Percentiles rank a stretch among this genome's conserved stretches.
phyloP scores from a whole-genome alignment of 1,139 yeast genomes.

The Geotrichum restrictum region DNA sequence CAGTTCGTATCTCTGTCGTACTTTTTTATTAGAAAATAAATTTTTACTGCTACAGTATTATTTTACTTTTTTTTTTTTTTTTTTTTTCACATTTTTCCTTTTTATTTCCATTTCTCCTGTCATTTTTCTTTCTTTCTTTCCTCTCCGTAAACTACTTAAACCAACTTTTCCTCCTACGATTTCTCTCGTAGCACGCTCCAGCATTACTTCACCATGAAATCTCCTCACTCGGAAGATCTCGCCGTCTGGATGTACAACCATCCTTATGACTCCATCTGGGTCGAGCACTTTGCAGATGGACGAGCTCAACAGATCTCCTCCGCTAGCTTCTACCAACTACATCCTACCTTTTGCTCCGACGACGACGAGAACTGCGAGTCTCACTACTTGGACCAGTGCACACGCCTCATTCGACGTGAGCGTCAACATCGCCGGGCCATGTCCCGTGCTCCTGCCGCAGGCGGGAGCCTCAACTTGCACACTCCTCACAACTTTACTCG shows the following conservation, averaged over 20 bases:
- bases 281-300: conserved; percentile 15
- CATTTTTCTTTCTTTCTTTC: not conserved
- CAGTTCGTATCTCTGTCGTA: not conserved
- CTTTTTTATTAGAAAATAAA: not conserved
- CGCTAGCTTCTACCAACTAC: conserved; percentile 13
- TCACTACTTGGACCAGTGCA: conserved; percentile 14
- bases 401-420: conserved; percentile 6
- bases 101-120: not conserved
- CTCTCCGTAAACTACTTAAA: not conserved
- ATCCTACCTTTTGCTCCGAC: conserved; percentile 6
- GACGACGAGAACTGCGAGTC: not conserved
- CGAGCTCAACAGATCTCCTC: conserved; percentile 10
- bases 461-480: not conserved
- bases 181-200: not conserved
- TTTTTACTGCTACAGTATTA: conserved; percentile 1
- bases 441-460: not conserved
- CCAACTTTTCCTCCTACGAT: not conserved
- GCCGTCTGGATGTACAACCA: conserved; percentile 15
- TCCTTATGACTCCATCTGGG: conserved; percentile 18
- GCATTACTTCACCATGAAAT: conserved; percentile 2
- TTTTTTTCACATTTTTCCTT: not conserved
- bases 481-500: not conserved
- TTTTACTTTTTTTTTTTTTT: not conserved
- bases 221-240: conserved; percentile 17
- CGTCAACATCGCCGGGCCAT: not conserved